These are phyloP conservation scores for Dictyostelium brefeldianum DNA, from an alignment of 78 protist genomes.

Conservation along the genomic window DNA sequence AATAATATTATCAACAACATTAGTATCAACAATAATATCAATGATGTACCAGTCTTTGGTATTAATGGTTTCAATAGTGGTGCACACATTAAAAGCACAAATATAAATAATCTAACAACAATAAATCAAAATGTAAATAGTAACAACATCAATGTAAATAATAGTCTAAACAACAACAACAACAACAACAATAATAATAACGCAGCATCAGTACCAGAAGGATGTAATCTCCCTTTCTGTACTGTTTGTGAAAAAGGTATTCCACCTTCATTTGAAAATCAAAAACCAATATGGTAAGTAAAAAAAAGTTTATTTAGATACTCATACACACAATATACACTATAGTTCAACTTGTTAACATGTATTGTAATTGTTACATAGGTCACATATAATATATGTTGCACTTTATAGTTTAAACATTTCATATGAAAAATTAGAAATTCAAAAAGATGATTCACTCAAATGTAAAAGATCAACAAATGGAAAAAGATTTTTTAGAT, in stretches of 20 bases:
- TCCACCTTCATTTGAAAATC: slow-evolving; percentile 1
- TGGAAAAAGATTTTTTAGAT: slow-evolving; percentile 7
- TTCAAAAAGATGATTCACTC: neutral
- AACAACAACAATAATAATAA: neutral
- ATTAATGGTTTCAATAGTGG: neutral
- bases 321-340: no score
- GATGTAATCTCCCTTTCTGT: neutral
- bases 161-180: neutral
- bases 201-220: neutral
- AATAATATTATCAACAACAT: neutral
- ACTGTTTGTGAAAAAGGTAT: slow-evolving; percentile 3
- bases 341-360: neutral
- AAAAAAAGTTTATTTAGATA: neutral
- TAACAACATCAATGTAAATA: slow-evolving; percentile 7
- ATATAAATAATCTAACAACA: neutral
- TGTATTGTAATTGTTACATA: neutral
- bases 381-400: slow-evolving; percentile 13
- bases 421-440: neutral
- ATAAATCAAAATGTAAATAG: neutral
- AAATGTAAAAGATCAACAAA: slow-evolving; percentile 7
- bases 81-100: neutral
- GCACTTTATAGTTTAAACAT: slow-evolving; percentile 11
- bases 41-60: neutral
- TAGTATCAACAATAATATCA: neutral
- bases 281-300: slow-evolving; percentile 9